Base-by-base conservation (phyloP, 2,329 filamentous ascomycete genomes). In the Arthroderma sp. region DNA sequence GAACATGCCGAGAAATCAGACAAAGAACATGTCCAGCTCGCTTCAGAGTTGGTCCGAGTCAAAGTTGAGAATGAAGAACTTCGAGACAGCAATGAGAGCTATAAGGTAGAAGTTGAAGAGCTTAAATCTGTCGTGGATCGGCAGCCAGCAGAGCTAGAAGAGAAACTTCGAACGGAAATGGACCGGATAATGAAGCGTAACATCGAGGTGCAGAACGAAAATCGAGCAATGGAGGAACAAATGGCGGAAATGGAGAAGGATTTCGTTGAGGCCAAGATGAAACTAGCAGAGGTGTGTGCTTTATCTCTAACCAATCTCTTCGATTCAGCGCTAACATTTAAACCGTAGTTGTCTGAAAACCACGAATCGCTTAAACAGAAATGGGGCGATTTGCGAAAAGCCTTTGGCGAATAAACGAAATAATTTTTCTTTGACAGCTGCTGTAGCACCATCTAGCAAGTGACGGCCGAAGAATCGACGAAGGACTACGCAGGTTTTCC, bases 21-120 rank as follows among this genome's bases (percentile, higher is more conserved):
- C 58, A 77, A 77, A 36, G 91, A 98, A 63, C 89, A 96, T 61
- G 84, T 94, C 2, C 79, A 83, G 42, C 76, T 96, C 48, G 89
- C 89, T 0, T 94, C 86, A 1, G 86, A 96, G 56, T 72, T 98
- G 37, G 87, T 98, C 31, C 83, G 82, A 53, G 82, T 86, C 36
- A 95, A 96, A 64, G 86, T 98, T 4, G 82, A 94, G 58, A 96
- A 96, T 55, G 84, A 94, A 58, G 82, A 86, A 58, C 70, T 98
- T 34, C 78, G 78, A 38, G 91, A 98, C 56, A 77, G 87, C 62
- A 95, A 94, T 55, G 91, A 98, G 63, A 84, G 79, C 40, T 69
- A 96, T 52, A 83, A 79, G 59, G 80, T 83, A 6, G 86, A 95
- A 61, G 86, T 94, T 15, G 75, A 77, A 45, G 88, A 95, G 64